Conservation (phyloP, 2,329 filamentous ascomycete species). For the Lachnellula occidentalis region DNA sequence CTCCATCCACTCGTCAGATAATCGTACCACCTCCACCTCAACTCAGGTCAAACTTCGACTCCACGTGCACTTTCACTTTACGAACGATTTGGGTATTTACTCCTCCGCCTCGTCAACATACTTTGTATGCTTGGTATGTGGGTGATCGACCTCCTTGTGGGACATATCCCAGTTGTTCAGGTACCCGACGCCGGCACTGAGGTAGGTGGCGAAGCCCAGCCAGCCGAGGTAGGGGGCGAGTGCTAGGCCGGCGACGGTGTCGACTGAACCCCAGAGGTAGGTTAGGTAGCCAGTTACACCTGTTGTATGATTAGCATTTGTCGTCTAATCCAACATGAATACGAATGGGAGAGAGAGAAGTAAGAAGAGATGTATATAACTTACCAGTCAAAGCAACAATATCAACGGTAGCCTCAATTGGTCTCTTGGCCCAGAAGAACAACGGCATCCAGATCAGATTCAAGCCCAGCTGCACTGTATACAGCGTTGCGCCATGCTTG, state of each 20-base stretch:
- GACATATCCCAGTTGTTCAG: constrained; percentile 62
- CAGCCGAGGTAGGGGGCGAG: constrained; percentile 80
- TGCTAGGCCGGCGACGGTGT: constrained; percentile 65
- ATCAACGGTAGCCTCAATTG: constrained; percentile 69
- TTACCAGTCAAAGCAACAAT: constrained; percentile 63
- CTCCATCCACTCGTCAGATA: too few relatives aligned
- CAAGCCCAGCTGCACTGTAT: constrained; percentile 77
- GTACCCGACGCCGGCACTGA: constrained; percentile 64
- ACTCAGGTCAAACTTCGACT: too few relatives aligned
- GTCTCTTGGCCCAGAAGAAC: constrained; percentile 75
- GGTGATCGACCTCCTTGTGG: constrained; percentile 27
- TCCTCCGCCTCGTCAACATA: constrained; percentile 30
- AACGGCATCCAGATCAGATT: constrained; percentile 90
- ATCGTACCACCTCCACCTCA: too few relatives aligned
- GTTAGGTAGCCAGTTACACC: constrained; percentile 64
- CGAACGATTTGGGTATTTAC: neutral
- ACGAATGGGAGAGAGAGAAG: neutral
- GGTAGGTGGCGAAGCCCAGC: constrained; percentile 82
- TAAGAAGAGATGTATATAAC: neutral
- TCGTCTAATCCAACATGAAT: neutral
- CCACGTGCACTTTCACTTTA: too few relatives aligned
- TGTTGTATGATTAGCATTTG: neutral
- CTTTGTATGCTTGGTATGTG: constrained; percentile 26
- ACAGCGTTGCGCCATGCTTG: constrained; percentile 69
- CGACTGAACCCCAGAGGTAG: constrained; percentile 70